A percentile compares a stretch with the other conserved stretches of the same genome.
phyloP scores from a whole-genome alignment of 306 rosid species.

The Prunus salicina region DNA sequence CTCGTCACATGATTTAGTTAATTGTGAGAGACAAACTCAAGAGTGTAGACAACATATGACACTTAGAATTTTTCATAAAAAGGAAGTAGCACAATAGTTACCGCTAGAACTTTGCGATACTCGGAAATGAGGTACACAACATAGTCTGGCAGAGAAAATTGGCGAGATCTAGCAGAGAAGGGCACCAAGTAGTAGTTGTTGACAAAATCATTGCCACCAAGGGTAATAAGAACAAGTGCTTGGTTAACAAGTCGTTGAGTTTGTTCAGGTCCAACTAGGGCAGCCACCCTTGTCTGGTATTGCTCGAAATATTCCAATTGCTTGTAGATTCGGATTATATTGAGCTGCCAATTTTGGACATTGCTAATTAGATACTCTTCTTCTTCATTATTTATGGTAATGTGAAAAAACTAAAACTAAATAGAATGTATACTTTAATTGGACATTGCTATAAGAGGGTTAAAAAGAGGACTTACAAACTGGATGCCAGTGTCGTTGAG shows the following conservation, averaged over 20 bases:
- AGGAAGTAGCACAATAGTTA: slow-evolving; percentile 12
- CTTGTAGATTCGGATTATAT: slow-evolving; percentile 59
- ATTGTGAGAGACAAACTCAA: accelerated
- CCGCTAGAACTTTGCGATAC: slow-evolving; percentile 62
- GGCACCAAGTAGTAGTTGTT: slow-evolving; percentile 84
- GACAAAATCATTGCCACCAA: slow-evolving; percentile 89
- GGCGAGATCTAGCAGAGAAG: slow-evolving; percentile 81
- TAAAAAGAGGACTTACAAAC: slow-evolving; percentile 49
- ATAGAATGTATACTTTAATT: not conserved
- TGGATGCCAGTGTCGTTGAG: slow-evolving; percentile 87
- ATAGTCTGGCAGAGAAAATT: slow-evolving; percentile 71
- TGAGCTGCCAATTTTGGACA: slow-evolving; percentile 40
- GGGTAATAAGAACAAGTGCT: slow-evolving; percentile 64
- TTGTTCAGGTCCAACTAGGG: slow-evolving; percentile 48
- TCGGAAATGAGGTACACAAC: slow-evolving; percentile 65
- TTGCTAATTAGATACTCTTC: not conserved
- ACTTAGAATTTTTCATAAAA: too few species aligned
- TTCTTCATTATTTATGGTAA: not conserved
- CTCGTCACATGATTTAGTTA: too few species aligned
- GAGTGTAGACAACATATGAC: too few species aligned
- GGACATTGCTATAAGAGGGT: not conserved
- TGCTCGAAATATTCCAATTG: slow-evolving; percentile 56
- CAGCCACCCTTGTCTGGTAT: slow-evolving; percentile 56
- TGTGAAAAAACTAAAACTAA: not conserved
- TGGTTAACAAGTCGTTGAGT: slow-evolving; percentile 42